These are phyloP conservation scores for Coriolopsis trogii DNA, from an alignment of 1,284 basidiomycete genomes.

Conservation along the genomic window DNA sequence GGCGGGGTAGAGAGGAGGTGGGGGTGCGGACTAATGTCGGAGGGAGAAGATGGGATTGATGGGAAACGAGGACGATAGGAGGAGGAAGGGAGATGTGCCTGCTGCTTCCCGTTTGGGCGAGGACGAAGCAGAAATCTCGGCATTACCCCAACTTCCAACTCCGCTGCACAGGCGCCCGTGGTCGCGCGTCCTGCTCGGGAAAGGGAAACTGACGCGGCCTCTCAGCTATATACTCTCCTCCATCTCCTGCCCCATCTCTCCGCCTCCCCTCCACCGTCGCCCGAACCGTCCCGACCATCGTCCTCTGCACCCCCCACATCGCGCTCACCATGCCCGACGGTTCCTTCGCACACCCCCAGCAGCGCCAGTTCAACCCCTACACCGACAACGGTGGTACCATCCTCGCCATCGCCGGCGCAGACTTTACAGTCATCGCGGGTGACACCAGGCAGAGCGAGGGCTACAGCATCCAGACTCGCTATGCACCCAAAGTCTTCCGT, in stretches of 20 bases:
- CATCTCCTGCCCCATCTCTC: slow-evolving; percentile 7
- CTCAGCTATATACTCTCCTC: slow-evolving; percentile 28
- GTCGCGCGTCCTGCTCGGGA: slow-evolving; percentile 18
- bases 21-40: slow-evolving; percentile 21
- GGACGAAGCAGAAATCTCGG: slow-evolving; percentile 32
- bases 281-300: slow-evolving; percentile 12
- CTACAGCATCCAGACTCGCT: slow-evolving; percentile 93
- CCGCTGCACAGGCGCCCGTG: slow-evolving; percentile 24
- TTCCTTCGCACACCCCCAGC: slow-evolving; percentile 47
- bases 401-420: slow-evolving; percentile 89
- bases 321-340: slow-evolving; percentile 40
- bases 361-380: slow-evolving; percentile 84
- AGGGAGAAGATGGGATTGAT: not conserved
- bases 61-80: slow-evolving; percentile 1
- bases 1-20: not conserved
- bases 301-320: slow-evolving; percentile 7
- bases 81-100: slow-evolving; percentile 8
- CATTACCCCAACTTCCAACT: slow-evolving; percentile 29
- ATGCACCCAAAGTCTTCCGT: slow-evolving; percentile 90
- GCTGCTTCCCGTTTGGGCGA: slow-evolving; percentile 12
- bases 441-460: slow-evolving; percentile 95
- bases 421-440: slow-evolving; percentile 92
- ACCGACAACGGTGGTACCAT: slow-evolving; percentile 92
- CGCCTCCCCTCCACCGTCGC: slow-evolving; percentile 12
- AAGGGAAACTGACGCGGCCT: slow-evolving; percentile 33